phyloP scores from a whole-genome alignment of 1,284 basidiomycete species.

The Boletus smithii region DNA sequence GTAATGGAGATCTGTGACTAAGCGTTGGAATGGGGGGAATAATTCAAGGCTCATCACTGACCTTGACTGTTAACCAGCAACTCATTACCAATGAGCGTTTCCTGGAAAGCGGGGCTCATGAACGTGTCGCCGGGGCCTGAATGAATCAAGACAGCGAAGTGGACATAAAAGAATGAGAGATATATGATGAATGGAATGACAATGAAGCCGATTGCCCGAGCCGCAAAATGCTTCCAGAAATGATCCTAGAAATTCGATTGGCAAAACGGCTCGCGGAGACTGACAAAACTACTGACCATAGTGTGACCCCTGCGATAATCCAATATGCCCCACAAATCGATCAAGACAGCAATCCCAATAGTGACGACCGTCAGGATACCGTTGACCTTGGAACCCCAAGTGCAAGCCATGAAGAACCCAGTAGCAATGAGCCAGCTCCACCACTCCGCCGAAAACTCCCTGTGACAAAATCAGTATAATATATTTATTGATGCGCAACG shows the following conservation, averaged over 20 bases:
- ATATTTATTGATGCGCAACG: neutral
- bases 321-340: conserved; percentile 94
- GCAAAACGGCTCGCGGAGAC: neutral
- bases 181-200: conserved; percentile 87
- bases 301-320: conserved; percentile 81
- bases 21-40: conserved; percentile 7
- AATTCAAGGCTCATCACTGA: conserved; percentile 33
- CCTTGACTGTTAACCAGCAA: conserved; percentile 88
- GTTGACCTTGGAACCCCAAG: conserved; percentile 98
- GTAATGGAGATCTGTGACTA: conserved; percentile 80
- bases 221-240: conserved; percentile 86
- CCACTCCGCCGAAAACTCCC: conserved; percentile 87
- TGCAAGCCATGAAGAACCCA: conserved; percentile 90
- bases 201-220: conserved; percentile 86
- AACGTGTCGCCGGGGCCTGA: conserved; percentile 94
- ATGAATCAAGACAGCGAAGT: conserved; percentile 87
- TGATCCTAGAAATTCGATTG: conserved; percentile 58
- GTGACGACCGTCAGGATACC: conserved; percentile 90
- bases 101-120: conserved; percentile 98
- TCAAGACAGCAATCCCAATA: conserved; percentile 86
- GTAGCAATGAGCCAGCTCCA: conserved; percentile 94
- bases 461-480: conserved; percentile 28
- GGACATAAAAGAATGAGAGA: conserved; percentile 94
- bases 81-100: conserved; percentile 91
- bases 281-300: conserved; percentile 58